Conservation (phyloP, 164 flowering plant species). For the Piper longum region DNA sequence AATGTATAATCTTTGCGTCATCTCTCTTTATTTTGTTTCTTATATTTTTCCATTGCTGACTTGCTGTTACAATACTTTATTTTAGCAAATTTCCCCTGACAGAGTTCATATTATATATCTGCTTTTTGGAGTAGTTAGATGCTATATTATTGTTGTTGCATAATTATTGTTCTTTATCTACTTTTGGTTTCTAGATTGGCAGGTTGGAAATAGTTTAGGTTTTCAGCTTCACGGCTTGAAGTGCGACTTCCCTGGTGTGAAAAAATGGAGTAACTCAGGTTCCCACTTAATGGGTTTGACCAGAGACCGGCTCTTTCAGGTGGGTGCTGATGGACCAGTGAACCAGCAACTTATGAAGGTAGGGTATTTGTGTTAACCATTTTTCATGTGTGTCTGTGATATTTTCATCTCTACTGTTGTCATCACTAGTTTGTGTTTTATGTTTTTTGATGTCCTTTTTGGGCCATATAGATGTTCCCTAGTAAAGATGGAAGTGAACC, state of each 20-base stretch:
- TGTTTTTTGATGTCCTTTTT: not conserved
- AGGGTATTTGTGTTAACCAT: not conserved
- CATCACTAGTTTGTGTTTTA: not conserved
- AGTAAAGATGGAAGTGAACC: slow-evolving; percentile 43
- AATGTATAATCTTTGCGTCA: too few relatives aligned
- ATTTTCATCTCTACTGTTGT: not conserved
- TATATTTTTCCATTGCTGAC: not conserved
- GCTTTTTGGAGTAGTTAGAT: not conserved
- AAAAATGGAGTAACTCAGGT: slow-evolving; percentile 60
- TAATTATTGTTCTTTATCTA: not conserved
- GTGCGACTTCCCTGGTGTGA: slow-evolving; percentile 45
- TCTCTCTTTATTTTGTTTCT: too few relatives aligned
- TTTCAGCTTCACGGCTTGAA: slow-evolving; percentile 52
- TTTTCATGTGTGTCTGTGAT: not conserved
- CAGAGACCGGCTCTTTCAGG: slow-evolving; percentile 36
- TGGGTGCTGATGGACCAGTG: slow-evolving; percentile 40
- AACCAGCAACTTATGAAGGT: slow-evolving; percentile 64
- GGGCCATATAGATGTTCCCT: slow-evolving; percentile 38
- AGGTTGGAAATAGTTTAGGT: slow-evolving; percentile 43
- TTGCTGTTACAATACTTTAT: too few relatives aligned
- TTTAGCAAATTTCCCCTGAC: too few relatives aligned
- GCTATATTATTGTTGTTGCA: not conserved
- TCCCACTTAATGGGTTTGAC: slow-evolving; percentile 42
- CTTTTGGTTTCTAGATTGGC: slow-evolving; percentile 35
- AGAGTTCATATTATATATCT: not conserved